These are phyloP conservation scores for Platismatia glauca DNA, from an alignment of 495 filamentous ascomycete genomes.

Conservation along the genomic window DNA sequence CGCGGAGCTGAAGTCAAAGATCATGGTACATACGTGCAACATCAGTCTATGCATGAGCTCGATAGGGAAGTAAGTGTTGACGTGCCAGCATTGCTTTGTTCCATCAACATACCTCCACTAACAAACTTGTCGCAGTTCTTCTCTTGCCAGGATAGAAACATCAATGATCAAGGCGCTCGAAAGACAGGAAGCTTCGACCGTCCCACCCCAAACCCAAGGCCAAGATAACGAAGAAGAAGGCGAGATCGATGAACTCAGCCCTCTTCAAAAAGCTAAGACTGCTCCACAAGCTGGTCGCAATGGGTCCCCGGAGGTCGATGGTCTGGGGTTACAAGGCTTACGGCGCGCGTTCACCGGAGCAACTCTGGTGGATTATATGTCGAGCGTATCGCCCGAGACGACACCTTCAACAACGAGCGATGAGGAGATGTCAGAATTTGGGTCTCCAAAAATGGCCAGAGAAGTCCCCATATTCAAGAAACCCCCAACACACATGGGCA, in stretches of 20 bases:
- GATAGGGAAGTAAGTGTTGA: slow-evolving; percentile 31
- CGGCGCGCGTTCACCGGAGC: slow-evolving; percentile 14
- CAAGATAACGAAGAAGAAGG: slow-evolving; percentile 8
- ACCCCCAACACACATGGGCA: neutral
- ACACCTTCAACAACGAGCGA: slow-evolving; percentile 11
- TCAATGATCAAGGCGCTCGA: slow-evolving; percentile 27
- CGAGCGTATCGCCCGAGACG: slow-evolving; percentile 4
- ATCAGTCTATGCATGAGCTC: slow-evolving; percentile 33
- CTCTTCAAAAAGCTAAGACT: slow-evolving; percentile 8
- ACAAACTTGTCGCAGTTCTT: slow-evolving; percentile 21
- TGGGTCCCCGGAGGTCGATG: slow-evolving; percentile 6
- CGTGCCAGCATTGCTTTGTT: neutral
- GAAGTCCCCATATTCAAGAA: neutral
- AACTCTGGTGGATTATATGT: slow-evolving; percentile 15
- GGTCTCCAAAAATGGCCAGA: neutral
- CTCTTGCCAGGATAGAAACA: slow-evolving; percentile 26
- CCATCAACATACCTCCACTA: neutral
- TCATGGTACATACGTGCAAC: slow-evolving; percentile 33
- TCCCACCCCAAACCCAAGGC: neutral
- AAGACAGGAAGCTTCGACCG: slow-evolving; percentile 20
- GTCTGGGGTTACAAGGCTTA: slow-evolving; percentile 10
- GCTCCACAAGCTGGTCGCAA: neutral
- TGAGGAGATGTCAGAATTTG: slow-evolving; percentile 13
- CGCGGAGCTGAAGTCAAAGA: slow-evolving; percentile 31
- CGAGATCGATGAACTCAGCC: slow-evolving; percentile 9